Percentiles rank a stretch among this genome's conserved stretches.
These are phyloP conservation scores for Puccinia triticina DNA, from an alignment of 1,284 basidiomycete genomes.

Conservation along the genomic window DNA sequence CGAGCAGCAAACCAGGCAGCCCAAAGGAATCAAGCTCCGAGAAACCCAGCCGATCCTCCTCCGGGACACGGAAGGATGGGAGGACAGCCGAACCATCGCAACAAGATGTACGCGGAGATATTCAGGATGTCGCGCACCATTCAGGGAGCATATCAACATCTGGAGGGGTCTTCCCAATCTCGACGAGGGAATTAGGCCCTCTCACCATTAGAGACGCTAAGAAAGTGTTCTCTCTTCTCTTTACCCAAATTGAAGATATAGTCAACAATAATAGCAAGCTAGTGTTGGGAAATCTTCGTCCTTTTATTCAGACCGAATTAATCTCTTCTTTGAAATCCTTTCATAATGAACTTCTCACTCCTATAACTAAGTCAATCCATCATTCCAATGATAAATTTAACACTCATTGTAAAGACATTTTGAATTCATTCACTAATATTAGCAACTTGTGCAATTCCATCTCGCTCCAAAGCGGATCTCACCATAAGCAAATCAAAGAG, in stretches of 20 bases:
- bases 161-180: not conserved
- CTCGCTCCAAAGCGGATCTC: too few species aligned
- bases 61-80: not conserved
- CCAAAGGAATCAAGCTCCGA: not conserved
- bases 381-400: too few species aligned
- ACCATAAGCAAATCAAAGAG: too few species aligned
- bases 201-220: not conserved
- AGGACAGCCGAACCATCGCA: not conserved
- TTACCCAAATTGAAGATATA: not conserved
- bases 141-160: not conserved
- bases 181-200: not conserved
- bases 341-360: not conserved
- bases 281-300: not conserved
- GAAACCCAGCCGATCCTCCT: too few species aligned
- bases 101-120: not conserved
- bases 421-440: too few species aligned
- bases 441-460: too few species aligned
- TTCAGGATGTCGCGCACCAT: not conserved
- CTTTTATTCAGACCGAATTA: not conserved
- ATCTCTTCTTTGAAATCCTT: not conserved
- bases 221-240: not conserved
- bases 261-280: not conserved
- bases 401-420: too few species aligned
- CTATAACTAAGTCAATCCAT: too few species aligned
- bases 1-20: not conserved